These are phyloP conservation scores for Mortierella sp. DNA, from an alignment of 371 early-diverging fungal genomes.

Conservation along the genomic window DNA sequence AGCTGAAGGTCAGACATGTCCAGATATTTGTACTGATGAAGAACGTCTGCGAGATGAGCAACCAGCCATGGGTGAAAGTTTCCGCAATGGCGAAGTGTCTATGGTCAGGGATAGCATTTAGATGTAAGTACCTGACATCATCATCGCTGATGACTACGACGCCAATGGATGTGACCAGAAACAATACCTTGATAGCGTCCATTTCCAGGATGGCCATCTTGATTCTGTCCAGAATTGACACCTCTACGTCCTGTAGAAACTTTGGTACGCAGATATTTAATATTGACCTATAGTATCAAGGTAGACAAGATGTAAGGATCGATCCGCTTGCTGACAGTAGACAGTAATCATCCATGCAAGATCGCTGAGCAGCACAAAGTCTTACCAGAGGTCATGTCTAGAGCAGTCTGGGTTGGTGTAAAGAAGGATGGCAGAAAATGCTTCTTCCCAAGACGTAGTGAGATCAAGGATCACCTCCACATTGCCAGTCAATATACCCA, in stretches of 20 bases:
- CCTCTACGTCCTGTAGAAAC: conserved; percentile 16
- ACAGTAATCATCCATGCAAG: too few species aligned
- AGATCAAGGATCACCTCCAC: conserved; percentile 23
- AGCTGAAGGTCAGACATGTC: conserved; percentile 28
- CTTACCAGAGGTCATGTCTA: conserved; percentile 33
- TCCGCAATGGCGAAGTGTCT: conserved; percentile 43
- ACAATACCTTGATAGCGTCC: conserved; percentile 42
- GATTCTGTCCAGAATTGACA: conserved; percentile 26
- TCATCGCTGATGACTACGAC: too few species aligned
- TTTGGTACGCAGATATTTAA: conserved; percentile 22
- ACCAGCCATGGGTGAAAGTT: conserved; percentile 49
- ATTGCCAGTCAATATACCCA: conserved; percentile 30
- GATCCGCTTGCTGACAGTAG: background rate
- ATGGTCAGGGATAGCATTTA: too few species aligned
- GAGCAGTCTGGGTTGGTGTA: conserved; percentile 28
- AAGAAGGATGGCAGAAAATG: conserved; percentile 34
- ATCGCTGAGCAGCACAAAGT: background rate
- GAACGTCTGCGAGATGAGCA: conserved; percentile 37
- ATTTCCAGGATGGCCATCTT: conserved; percentile 39
- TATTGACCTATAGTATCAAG: conserved; percentile 11
- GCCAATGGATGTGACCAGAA: background rate
- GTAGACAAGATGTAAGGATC: background rate
- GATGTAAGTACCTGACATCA: too few species aligned
- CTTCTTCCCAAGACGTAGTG: conserved; percentile 46
- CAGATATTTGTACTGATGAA: conserved; percentile 38